Conservation (phyloP, 352 stramenopile genomes). For the Pythium monospermum region DNA sequence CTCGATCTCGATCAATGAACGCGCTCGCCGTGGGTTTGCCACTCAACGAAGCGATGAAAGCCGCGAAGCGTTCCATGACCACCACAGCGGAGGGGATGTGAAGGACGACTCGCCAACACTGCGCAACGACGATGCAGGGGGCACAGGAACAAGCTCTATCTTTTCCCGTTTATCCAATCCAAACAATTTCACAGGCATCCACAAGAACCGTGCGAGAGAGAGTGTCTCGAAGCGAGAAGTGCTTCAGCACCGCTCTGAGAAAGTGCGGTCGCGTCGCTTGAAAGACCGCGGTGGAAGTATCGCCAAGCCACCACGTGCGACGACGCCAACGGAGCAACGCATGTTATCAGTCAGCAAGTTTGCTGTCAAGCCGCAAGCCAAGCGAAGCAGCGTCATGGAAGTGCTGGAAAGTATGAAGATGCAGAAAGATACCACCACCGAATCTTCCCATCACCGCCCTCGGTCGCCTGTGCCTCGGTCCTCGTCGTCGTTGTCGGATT, state of each 20-base stretch:
- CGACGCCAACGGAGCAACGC: constrained; percentile 49
- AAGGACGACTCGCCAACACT: constrained; percentile 45
- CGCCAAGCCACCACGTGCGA: constrained; percentile 42
- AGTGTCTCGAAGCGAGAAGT: constrained; percentile 79
- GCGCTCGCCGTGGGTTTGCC: constrained; percentile 28
- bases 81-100: constrained; percentile 15
- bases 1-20: constrained; percentile 35
- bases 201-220: constrained; percentile 81
- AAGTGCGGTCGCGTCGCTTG: constrained; percentile 62
- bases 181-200: constrained; percentile 85
- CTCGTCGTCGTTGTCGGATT: constrained; percentile 24
- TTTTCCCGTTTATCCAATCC: constrained; percentile 85
- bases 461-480: constrained; percentile 24
- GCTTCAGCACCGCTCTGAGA: constrained; percentile 65
- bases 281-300: constrained; percentile 60
- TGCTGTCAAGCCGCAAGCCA: constrained; percentile 44
- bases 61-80: constrained; percentile 27
- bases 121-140: constrained; percentile 60
- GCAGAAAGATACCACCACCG: constrained; percentile 51
- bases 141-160: constrained; percentile 45
- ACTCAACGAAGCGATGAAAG: constrained; percentile 26
- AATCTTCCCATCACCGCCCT: constrained; percentile 47
- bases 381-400: constrained; percentile 70
- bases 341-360: constrained; percentile 28
- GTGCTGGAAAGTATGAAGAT: constrained; percentile 81